Evolutionary conservation across 2,329 filamentous ascomycete species (phyloP).

Genomic region (Pseudonectria buxi): DNA sequence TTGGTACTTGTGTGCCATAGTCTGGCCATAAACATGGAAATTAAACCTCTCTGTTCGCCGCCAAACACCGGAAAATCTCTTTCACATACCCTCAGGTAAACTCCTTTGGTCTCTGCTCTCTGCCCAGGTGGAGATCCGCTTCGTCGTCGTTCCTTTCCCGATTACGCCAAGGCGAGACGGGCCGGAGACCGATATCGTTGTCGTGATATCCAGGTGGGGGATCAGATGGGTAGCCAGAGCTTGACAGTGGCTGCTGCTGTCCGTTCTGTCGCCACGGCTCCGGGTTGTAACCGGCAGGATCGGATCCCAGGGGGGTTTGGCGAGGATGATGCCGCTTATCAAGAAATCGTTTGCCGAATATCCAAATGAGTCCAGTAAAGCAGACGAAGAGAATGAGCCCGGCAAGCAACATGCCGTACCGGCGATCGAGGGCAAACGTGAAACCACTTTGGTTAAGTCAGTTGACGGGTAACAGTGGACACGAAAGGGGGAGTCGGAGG

Average conservation of each 20-base stretch:
- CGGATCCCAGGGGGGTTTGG: constrained; percentile 7
- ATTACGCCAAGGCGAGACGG: constrained; percentile 20
- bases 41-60: background rate
- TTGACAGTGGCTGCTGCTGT: constrained; percentile 11
- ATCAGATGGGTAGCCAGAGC: constrained; percentile 17
- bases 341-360: constrained; percentile 23
- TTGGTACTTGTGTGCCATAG: too few species aligned
- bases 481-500: background rate
- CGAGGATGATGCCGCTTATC: constrained; percentile 15
- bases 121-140: constrained; percentile 24
- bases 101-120: constrained; percentile 26
- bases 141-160: constrained; percentile 23
- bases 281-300: constrained; percentile 19
- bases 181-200: constrained; percentile 19
- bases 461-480: constrained; percentile 4
- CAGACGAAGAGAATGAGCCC: constrained; percentile 38
- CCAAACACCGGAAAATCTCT: constrained; percentile 15
- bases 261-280: constrained; percentile 23
- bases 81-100: constrained; percentile 18
- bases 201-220: constrained; percentile 29
- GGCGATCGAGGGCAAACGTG: constrained; percentile 44
- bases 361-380: constrained; percentile 33
- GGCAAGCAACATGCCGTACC: constrained; percentile 41
- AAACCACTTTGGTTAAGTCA: constrained; percentile 40
- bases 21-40: constrained; percentile 2